These are phyloP conservation scores for Populus simonii DNA, from an alignment of 345 rosid genomes.

Conservation along the genomic window DNA sequence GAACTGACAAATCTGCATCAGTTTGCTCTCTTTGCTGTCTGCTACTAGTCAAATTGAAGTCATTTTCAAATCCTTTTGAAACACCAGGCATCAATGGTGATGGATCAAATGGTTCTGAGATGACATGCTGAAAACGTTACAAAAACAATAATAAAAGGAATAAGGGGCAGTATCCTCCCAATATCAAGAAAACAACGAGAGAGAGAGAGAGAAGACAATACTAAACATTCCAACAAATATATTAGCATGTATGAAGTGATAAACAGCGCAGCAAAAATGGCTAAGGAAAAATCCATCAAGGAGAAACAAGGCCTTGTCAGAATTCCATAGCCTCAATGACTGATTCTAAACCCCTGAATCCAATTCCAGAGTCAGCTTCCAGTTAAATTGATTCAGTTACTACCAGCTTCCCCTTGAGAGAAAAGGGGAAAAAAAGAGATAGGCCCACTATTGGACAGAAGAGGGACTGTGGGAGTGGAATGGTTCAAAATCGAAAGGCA, in stretches of 20 bases:
- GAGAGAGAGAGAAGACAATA: not conserved
- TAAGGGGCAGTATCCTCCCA: not conserved
- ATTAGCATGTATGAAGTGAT: not conserved
- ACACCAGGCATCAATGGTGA: slow-evolving; percentile 79
- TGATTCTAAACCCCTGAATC: not conserved
- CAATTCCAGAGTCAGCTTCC: not conserved
- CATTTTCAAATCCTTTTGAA: slow-evolving; percentile 65
- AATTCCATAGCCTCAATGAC: not conserved
- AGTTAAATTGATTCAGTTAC: not conserved
- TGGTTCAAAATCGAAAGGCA: not conserved
- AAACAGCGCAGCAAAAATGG: not conserved
- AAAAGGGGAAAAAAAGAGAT: not conserved
- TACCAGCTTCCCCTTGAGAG: not conserved
- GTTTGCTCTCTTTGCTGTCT: slow-evolving; percentile 46
- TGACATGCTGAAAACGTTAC: slow-evolving; percentile 66
- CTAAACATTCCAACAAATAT: not conserved
- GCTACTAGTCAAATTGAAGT: slow-evolving; percentile 44
- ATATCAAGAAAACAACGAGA: not conserved
- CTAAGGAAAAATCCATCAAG: not conserved
- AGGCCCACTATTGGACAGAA: not conserved
- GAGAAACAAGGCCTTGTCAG: not conserved
- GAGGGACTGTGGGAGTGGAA: not conserved
- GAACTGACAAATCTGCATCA: slow-evolving; percentile 54
- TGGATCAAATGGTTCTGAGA: slow-evolving; percentile 90
- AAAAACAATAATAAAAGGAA: slow-evolving; percentile 9